A percentile compares a stretch with the other conserved stretches of the same genome.
Conservation (phyloP, 306 rosid genomes). For the Acacia crassicarpa region DNA sequence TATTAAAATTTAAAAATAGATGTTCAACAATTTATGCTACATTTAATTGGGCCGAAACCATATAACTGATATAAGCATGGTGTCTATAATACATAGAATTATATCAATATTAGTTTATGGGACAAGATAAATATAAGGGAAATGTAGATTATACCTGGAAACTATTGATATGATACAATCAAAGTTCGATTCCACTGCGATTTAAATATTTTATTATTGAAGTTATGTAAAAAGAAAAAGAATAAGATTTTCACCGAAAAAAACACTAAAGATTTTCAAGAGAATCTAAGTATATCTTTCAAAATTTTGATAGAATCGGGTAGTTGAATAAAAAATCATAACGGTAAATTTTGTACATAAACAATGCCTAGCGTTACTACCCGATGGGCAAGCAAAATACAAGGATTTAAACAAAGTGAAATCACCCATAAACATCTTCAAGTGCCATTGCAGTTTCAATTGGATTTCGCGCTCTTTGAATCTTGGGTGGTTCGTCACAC, state of each 20-base stretch:
- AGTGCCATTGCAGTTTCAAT: slow-evolving; percentile 9
- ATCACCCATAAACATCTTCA: slow-evolving; percentile 20
- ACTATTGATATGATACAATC: not conserved
- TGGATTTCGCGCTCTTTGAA: slow-evolving; percentile 19
- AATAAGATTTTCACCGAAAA: not conserved
- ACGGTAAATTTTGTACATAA: slow-evolving; percentile 10
- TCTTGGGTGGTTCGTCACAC: slow-evolving; percentile 1
- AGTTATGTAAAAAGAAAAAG: not conserved
- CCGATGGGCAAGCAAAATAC: not conserved
- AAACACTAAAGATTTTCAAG: not conserved
- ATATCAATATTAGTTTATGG: not conserved
- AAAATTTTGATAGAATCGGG: slow-evolving; percentile 6
- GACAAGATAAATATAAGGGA: not conserved
- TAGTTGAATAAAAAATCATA: not conserved
- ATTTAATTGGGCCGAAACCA: not conserved
- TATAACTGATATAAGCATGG: not conserved
- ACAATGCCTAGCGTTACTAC: slow-evolving; percentile 23
- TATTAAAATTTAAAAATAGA: not conserved
- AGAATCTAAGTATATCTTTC: slow-evolving; percentile 16
- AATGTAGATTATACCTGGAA: not conserved
- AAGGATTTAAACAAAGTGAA: slow-evolving; percentile 18
- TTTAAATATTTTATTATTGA: not conserved
- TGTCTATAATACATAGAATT: not conserved
- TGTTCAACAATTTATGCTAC: not conserved
- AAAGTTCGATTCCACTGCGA: not conserved